Evolutionary conservation across 2,329 filamentous ascomycete genomes (phyloP).

Genomic region (Colletotrichum destructivum): DNA sequence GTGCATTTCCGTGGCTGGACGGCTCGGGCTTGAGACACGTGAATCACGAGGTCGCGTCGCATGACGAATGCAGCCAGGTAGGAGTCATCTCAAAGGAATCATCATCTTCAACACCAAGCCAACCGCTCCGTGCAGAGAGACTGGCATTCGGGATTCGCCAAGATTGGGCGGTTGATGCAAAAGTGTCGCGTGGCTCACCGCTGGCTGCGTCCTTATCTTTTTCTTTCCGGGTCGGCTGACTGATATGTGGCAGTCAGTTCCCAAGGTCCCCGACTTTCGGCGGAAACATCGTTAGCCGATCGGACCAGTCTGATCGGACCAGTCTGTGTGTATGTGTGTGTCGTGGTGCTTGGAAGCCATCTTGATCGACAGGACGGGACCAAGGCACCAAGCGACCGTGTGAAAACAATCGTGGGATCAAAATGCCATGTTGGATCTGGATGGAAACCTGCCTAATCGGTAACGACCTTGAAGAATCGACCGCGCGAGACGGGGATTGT

Average conservation of each 20-base stretch:
- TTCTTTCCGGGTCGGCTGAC: conserved; percentile 32
- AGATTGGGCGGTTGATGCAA: neutral
- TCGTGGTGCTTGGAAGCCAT: neutral
- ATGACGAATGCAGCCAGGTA: neutral
- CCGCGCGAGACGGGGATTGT: neutral
- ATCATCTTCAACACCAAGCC: neutral
- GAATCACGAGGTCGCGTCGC: neutral
- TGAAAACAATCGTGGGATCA: conserved; percentile 2
- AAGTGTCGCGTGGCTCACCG: conserved; percentile 39
- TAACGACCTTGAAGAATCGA: conserved; percentile 1
- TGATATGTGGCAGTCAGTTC: conserved; percentile 19
- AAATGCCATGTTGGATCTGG: conserved; percentile 5
- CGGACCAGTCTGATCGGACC: neutral
- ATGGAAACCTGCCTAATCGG: conserved; percentile 7
- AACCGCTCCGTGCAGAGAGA: neutral
- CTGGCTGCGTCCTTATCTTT: conserved; percentile 33
- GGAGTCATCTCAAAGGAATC: neutral
- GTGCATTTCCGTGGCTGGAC: neutral
- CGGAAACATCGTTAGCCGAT: conserved; percentile 34
- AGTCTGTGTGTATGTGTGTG: neutral
- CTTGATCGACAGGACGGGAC: conserved; percentile 2
- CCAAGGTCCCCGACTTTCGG: conserved; percentile 21
- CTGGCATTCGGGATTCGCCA: conserved; percentile 9
- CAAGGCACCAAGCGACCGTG: neutral
- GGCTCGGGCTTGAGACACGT: neutral